Conservation (phyloP, 169 alveolate genomes). For the Besnoitia besnoiti region DNA sequence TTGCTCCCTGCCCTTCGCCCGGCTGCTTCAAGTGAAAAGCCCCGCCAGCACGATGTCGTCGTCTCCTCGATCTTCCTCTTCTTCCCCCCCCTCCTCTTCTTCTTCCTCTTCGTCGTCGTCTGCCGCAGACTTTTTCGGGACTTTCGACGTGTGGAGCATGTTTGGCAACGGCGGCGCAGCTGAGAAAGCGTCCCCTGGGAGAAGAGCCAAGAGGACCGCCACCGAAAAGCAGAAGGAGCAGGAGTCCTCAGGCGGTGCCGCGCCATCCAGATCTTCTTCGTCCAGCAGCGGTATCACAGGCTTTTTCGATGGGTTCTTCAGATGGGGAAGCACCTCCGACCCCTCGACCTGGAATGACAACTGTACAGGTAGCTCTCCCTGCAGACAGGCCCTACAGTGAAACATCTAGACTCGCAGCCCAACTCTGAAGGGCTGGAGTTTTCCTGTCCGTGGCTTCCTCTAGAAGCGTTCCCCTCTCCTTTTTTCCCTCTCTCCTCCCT, state of each 20-base stretch:
- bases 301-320: constrained; percentile 23
- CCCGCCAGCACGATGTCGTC: neutral
- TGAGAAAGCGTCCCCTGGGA: neutral
- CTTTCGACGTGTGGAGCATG: constrained; percentile 22
- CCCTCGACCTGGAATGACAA: constrained; percentile 45
- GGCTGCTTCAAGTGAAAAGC: no score
- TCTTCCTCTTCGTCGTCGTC: neutral
- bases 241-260: neutral
- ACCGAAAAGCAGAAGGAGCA: neutral
- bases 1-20: no score
- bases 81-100: neutral
- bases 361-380: constrained; percentile 6
- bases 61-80: neutral
- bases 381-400: neutral
- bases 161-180: constrained; percentile 10
- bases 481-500: neutral
- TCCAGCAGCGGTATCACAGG: neutral
- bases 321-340: neutral
- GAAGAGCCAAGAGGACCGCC: neutral
- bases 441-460: neutral
- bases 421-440: neutral
- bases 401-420: neutral
- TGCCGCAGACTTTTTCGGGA: neutral
- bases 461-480: neutral
- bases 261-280: neutral